phyloP scores from a whole-genome alignment of 208 protist species.

The Acanthamoeba royreba region DNA sequence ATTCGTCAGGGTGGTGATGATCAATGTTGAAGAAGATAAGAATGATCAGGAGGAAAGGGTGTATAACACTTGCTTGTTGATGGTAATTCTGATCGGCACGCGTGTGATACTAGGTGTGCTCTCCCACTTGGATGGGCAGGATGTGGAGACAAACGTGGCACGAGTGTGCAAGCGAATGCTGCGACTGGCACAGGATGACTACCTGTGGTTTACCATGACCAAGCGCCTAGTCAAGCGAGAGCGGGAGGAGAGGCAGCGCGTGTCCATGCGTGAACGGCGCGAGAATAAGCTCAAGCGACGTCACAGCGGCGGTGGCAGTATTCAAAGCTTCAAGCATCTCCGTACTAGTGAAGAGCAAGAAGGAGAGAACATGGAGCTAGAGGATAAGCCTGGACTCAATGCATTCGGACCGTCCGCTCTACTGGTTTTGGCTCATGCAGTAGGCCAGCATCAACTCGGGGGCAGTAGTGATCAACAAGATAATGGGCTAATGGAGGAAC shows the following conservation, averaged over 20 bases:
- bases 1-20: too few species aligned
- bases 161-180: background rate
- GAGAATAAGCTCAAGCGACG: background rate
- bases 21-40: too few species aligned
- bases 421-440: background rate
- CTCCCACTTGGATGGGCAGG: background rate
- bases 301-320: background rate
- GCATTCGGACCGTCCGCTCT: too few species aligned
- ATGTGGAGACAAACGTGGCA: background rate
- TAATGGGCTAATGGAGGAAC: background rate
- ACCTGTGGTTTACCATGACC: background rate
- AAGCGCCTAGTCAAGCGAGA: background rate
- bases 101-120: background rate
- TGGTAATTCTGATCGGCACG: background rate
- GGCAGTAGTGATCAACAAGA: background rate
- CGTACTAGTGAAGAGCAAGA: background rate
- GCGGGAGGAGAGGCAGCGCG: background rate
- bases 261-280: background rate
- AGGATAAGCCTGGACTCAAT: background rate
- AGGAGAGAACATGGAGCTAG: background rate
- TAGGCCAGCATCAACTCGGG: background rate
- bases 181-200: background rate
- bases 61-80: too few species aligned
- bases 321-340: background rate
- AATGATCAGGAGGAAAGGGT: too few species aligned